Conservation (phyloP, 2,329 filamentous ascomycete genomes). For the Waltergamsia citrina region DNA sequence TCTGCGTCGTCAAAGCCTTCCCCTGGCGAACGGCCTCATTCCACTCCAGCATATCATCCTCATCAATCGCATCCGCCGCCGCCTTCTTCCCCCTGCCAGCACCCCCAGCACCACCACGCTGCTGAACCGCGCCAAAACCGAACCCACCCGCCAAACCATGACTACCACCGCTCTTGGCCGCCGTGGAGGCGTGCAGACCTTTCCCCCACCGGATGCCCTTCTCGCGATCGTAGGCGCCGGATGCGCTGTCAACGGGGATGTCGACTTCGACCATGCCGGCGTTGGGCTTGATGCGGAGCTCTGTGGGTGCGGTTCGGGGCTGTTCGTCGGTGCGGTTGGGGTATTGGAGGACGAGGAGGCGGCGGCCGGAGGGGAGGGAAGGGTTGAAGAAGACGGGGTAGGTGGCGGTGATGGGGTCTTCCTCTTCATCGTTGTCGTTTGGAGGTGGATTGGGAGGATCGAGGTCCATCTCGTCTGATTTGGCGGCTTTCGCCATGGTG, state of each 20-base stretch:
- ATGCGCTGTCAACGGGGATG: conserved; percentile 62
- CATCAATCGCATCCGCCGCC: conserved; percentile 21
- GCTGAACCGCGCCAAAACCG: conserved; percentile 45
- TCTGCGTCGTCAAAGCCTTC: conserved; percentile 70
- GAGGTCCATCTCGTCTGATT: conserved; percentile 3
- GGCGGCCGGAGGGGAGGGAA: conserved; percentile 47
- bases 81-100: conserved; percentile 20
- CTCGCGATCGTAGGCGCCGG: conserved; percentile 66
- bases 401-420: conserved; percentile 61
- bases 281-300: conserved; percentile 72
- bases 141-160: conserved; percentile 68
- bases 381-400: conserved; percentile 88
- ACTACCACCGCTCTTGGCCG: conserved; percentile 52
- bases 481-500: neutral
- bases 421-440: conserved; percentile 24
- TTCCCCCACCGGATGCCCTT: conserved; percentile 80
- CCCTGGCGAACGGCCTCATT: conserved; percentile 58
- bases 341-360: conserved; percentile 81
- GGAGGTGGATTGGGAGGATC: neutral
- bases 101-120: conserved; percentile 16
- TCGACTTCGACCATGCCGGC: conserved; percentile 87
- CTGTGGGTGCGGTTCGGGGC: conserved; percentile 44
- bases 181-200: conserved; percentile 53
- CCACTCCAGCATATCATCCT: conserved; percentile 48
- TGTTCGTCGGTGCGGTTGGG: conserved; percentile 61